Evolutionary conservation across 805 yeast genomes (phyloP), one percentile per base, ranked within the genome.

Genomic region (Zygotorulaspora sp.): DNA sequence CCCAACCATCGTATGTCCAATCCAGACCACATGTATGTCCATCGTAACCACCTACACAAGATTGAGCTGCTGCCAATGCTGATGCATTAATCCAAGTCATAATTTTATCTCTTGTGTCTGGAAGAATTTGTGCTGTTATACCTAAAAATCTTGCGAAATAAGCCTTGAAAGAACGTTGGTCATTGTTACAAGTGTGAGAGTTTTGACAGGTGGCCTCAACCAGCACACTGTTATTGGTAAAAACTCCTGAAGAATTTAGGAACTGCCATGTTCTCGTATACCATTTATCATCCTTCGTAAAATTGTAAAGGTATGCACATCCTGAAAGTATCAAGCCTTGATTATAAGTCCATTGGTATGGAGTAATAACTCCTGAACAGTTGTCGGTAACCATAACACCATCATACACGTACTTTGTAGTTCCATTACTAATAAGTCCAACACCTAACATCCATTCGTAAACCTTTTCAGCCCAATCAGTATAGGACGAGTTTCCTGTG

Each of bases 81-180:
- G 84, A 77, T 18, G 63, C 53, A 16, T 64, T 58, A 14, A 74
- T 42, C 49, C 62, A 59, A 7, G 43, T 48, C 43, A 63, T 61
- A 30, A 66, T 58, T 7, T 49, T 41, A 17, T 48, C 46, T 44
- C 63, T 50, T 1, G 67, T 52, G 46, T 65, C 66, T 4, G 95
- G 95, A 1, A 76, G 81, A 59, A 90, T 62, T 33, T 75, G 70
- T 0, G 90, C 78, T 1, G 95, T 81, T 37, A 76, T 63, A 2
- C 88, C 92, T 57, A 89, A 61, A 58, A 80, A 80, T 40, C 96
- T 69, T 2, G 87, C 58, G 50, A 85, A 72, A 50, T 81, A 83
- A 1, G 95, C 95, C 67, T 84, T 86, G 72, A 90, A 89, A n/a
- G 92, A 78, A 43, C 95, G 72, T 68, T 89, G 95, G 68, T 89